phyloP scores from a whole-genome alignment of 2,329 filamentous ascomycete genomes.

The Fusarium hainanense region DNA sequence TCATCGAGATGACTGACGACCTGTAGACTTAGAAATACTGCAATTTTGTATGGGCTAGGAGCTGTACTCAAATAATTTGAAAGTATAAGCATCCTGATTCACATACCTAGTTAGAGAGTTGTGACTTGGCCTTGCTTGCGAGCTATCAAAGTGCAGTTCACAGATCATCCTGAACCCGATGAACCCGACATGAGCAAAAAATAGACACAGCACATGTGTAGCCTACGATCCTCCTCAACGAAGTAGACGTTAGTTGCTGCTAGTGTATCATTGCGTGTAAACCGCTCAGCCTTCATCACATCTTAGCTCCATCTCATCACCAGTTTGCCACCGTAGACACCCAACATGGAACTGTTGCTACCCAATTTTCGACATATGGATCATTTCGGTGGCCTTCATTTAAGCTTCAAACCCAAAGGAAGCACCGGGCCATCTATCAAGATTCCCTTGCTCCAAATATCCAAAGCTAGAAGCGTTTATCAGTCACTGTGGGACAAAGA shows the following conservation, averaged over 20 bases:
- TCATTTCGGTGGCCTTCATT: constrained; percentile 1
- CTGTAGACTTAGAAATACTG: not conserved
- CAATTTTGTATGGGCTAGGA: not conserved
- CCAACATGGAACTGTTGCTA: constrained; percentile 11
- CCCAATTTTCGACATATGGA: constrained; percentile 15
- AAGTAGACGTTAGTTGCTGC: not conserved
- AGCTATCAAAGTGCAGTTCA: not conserved
- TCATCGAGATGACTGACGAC: not conserved
- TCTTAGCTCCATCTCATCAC: constrained; percentile 10
- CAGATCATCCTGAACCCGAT: not conserved
- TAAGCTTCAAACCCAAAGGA: constrained; percentile 26
- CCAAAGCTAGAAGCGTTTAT: not conserved
- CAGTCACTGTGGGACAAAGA: not conserved
- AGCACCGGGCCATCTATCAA: constrained; percentile 17
- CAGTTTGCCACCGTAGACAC: constrained; percentile 33
- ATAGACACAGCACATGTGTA: not conserved
- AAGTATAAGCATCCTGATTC: not conserved
- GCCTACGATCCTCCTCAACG: not conserved
- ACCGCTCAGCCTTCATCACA: constrained; percentile 1
- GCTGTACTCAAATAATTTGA: not conserved
- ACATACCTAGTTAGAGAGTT: not conserved
- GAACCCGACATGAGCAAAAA: not conserved
- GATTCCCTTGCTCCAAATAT: not conserved
- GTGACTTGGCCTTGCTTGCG: not conserved
- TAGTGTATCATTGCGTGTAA: not conserved